phyloP scores from a whole-genome alignment of 495 filamentous ascomycete species.

The Lindgomyces ingoldianus region DNA sequence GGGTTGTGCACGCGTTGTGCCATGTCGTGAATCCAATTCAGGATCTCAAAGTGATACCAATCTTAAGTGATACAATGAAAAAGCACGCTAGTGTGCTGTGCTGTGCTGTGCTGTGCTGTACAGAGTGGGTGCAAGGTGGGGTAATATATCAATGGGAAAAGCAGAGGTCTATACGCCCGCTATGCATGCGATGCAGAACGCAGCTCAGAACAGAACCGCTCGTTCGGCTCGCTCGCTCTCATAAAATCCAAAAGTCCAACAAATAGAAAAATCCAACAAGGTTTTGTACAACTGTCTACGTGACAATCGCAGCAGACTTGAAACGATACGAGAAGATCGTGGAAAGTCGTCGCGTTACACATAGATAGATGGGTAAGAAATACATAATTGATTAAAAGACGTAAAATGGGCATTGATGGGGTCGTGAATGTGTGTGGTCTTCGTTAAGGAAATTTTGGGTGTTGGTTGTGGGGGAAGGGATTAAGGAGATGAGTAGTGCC shows the following conservation, averaged over 20 bases:
- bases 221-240: background rate
- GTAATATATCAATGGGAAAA: background rate
- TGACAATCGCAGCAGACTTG: background rate
- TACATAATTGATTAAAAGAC: conserved; percentile 23
- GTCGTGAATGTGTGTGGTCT: conserved; percentile 6
- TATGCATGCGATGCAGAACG: conserved; percentile 21
- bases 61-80: background rate
- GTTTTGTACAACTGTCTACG: conserved; percentile 21
- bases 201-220: conserved; percentile 5
- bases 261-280: conserved; percentile 1
- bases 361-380: conserved; percentile 15
- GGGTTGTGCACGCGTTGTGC: background rate
- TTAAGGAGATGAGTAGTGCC: background rate
- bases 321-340: conserved; percentile 1
- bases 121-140: background rate
- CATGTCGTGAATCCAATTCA: no score
- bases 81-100: background rate
- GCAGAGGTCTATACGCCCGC: conserved; percentile 26
- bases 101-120: background rate
- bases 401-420: conserved; percentile 14
- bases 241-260: background rate
- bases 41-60: no score
- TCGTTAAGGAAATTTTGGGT: conserved; percentile 14
- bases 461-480: background rate
- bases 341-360: conserved; percentile 8